Conservation (phyloP, 164 flowering plant genomes). For the Tetrastigma voinierianum region DNA sequence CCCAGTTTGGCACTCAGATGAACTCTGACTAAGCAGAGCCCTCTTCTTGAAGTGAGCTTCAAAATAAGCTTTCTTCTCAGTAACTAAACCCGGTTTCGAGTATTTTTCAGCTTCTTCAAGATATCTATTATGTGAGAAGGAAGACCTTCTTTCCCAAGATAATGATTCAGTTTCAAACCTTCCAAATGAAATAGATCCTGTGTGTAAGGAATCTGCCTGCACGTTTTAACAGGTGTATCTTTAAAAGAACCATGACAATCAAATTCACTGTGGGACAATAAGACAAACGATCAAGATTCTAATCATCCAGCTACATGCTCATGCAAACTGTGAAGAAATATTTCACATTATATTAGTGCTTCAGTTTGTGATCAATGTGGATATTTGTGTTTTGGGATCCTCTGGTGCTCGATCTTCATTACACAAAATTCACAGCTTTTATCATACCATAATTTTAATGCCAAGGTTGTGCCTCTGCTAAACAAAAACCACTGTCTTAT, state of each 20-base stretch:
- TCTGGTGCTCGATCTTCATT: no score
- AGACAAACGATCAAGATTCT: neutral
- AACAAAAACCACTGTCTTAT: no score
- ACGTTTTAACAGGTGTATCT: slow-evolving; percentile 4
- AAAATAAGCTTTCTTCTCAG: slow-evolving; percentile 82
- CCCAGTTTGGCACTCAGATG: slow-evolving; percentile 36
- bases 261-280: neutral
- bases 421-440: no score
- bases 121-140: slow-evolving; percentile 76
- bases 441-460: no score
- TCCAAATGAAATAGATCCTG: slow-evolving; percentile 89
- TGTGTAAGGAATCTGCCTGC: slow-evolving; percentile 61
- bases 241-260: neutral
- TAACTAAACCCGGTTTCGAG: slow-evolving; percentile 80
- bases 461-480: no score
- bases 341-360: no score
- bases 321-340: neutral
- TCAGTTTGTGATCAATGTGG: no score
- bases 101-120: slow-evolving; percentile 82
- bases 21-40: slow-evolving; percentile 43
- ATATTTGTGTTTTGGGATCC: no score
- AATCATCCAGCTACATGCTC: neutral
- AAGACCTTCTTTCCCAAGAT: slow-evolving; percentile 82
- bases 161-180: slow-evolving; percentile 72
- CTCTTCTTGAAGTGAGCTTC: slow-evolving; percentile 84